Percentiles rank a stretch among this genome's conserved stretches.
These are phyloP conservation scores for Fistulinella staudtii DNA, from an alignment of 1,284 basidiomycete species.

Conservation along the genomic window DNA sequence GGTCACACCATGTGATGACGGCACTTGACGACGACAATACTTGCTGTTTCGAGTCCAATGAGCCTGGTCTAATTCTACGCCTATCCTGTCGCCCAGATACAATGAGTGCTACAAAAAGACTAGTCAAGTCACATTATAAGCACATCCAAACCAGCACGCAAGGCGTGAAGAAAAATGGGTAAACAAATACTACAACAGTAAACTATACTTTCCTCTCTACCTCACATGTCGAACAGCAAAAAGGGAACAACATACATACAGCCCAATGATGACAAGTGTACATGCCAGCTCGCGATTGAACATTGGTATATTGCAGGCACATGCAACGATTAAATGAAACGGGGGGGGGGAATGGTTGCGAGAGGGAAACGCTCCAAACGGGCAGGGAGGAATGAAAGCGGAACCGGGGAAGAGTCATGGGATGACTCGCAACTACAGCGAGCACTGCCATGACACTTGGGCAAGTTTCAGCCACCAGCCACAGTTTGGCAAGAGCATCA, in stretches of 20 bases:
- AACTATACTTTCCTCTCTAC: background rate
- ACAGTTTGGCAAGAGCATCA: background rate
- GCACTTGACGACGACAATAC: too few relatives aligned
- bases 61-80: too few relatives aligned
- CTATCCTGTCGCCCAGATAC: background rate
- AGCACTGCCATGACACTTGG: background rate
- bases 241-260: constrained; percentile 13
- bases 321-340: constrained; percentile 6
- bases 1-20: too few relatives aligned
- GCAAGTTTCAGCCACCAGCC: background rate
- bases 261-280: constrained; percentile 13
- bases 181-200: constrained; percentile 1
- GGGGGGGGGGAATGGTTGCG: too few relatives aligned
- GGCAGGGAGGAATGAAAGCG: constrained; percentile 1
- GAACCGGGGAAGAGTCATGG: background rate
- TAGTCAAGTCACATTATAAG: too few relatives aligned
- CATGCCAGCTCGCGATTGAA: too few relatives aligned
- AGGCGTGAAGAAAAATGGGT: too few relatives aligned
- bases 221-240: constrained; percentile 10
- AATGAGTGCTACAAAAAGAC: background rate
- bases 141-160: too few relatives aligned
- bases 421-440: background rate
- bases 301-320: constrained; percentile 10
- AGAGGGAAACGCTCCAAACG: too few relatives aligned
- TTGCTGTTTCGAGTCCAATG: too few relatives aligned